These are phyloP conservation scores for Globisporangium cystogenes DNA, from an alignment of 352 stramenopile genomes.

Conservation along the genomic window DNA sequence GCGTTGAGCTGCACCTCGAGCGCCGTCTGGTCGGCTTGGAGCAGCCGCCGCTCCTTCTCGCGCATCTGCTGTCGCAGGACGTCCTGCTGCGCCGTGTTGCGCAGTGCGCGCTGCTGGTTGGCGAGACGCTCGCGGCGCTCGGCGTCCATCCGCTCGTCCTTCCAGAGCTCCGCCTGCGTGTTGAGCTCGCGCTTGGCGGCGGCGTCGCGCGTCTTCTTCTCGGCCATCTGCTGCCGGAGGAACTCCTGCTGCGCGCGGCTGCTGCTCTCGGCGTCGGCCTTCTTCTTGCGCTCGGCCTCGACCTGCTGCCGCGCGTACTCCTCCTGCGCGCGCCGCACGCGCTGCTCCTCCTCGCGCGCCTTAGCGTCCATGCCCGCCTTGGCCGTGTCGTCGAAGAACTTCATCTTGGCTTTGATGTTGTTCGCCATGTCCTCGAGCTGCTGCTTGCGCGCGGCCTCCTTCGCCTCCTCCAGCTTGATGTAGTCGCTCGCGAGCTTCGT, in stretches of 20 bases:
- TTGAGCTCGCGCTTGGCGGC: conserved; percentile 50
- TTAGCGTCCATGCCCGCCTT: conserved; percentile 62
- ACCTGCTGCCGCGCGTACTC: conserved; percentile 53
- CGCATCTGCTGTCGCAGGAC: conserved; percentile 63
- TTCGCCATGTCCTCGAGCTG: conserved; percentile 66
- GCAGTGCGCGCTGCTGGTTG: conserved; percentile 41
- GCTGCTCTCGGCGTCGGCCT: conserved; percentile 40
- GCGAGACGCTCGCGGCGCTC: conserved; percentile 44
- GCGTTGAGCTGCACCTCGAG: conserved; percentile 76
- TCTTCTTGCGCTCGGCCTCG: conserved; percentile 49
- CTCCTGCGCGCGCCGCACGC: conserved; percentile 53
- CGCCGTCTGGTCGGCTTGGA: conserved; percentile 58
- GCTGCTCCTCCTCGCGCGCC: conserved; percentile 58
- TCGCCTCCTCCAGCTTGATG: conserved; percentile 63
- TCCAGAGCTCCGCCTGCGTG: conserved; percentile 82
- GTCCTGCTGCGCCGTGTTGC: conserved; percentile 58
- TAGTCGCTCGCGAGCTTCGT: conserved; percentile 68
- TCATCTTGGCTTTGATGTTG: conserved; percentile 81
- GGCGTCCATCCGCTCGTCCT: conserved; percentile 50
- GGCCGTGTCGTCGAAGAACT: conserved; percentile 77
- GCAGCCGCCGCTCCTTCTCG: conserved; percentile 52
- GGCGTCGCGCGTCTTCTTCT: conserved; percentile 63
- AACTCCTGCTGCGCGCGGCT: conserved; percentile 48
- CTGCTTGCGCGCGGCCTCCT: conserved; percentile 51
- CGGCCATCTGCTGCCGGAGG: conserved; percentile 52